Evolutionary conservation across 768 basidiomycete genomes (phyloP), one percentile per base, ranked within the genome.

Genomic region (Epithele typhae): DNA sequence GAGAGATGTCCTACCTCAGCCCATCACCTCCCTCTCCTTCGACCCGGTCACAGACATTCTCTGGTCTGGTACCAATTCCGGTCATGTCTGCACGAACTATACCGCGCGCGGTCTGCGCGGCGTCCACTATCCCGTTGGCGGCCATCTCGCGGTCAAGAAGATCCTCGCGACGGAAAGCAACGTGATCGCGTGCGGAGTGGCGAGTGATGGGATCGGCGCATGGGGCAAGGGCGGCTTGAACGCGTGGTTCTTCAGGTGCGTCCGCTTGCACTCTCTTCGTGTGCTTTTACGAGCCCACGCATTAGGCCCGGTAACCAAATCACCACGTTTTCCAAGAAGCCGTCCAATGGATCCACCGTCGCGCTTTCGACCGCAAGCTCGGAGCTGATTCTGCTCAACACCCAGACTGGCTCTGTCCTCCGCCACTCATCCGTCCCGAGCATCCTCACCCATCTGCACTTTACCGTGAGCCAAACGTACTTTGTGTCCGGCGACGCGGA

Each of bases 1-100:
- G 47, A 49, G 48, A 41, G 52, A 52, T 32, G 49, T 53, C 32
- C 42, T 46, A 12, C 55, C 55, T 7, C 51, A 53, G 35, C 76
- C 84, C 21, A 73, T 87, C 39, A 84, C 87, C 19, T 79, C 90
- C 0, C 73, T 96, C 46, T 79, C 84, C 0, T 94, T 98, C 63
- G 95, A 99, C 66, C 86, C 92, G 7, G 83, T 87, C 18, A 89
- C 91, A 0, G 93, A 97, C 64, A 79, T 85, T 5, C 69, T 99
- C 27, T 96, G 93, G 92, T 72, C 84, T 38, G 94, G 93, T 23
- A 74, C 78, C 8, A 79, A 81, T 47, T 67, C 77, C 23, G 94
- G 95, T 3, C 70, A 71, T 46, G 75, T 96, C 50, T 63, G 74
- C 33, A 83, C 87, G 1, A 78, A 83, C 61, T 81, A 88, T 66